Evolutionary conservation across 2,329 filamentous ascomycete species (phyloP).

Genomic region (Parastagonospora nodorum): DNA sequence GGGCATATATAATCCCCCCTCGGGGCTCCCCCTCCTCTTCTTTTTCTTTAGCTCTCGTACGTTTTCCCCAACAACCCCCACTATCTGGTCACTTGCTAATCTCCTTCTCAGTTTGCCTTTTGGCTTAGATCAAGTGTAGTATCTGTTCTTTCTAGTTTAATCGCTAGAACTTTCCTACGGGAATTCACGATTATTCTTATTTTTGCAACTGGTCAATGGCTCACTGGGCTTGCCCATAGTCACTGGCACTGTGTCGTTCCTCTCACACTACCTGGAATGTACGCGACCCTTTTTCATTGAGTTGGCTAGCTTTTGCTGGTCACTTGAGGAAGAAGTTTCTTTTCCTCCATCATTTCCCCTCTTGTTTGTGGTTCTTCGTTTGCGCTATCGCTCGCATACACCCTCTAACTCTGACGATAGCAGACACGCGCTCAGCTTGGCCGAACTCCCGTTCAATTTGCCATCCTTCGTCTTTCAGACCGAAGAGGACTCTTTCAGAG

Average conservation of each 20-base stretch:
- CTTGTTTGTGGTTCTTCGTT: too few relatives aligned
- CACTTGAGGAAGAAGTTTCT: slow-evolving; percentile 28
- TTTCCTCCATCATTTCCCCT: too few relatives aligned
- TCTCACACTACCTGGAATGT: slow-evolving; percentile 75
- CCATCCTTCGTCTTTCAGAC: too few relatives aligned
- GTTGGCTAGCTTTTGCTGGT: slow-evolving; percentile 16
- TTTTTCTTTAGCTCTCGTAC: too few relatives aligned
- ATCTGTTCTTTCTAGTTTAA: slow-evolving; percentile 98
- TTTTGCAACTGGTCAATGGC: slow-evolving; percentile 60
- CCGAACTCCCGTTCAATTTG: too few relatives aligned
- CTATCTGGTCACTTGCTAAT: neutral
- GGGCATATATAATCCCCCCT: too few relatives aligned
- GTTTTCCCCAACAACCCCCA: neutral
- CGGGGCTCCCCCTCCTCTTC: too few relatives aligned
- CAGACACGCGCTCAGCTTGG: too few relatives aligned
- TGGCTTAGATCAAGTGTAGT: slow-evolving; percentile 50
- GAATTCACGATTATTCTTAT: slow-evolving; percentile 77
- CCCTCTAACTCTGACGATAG: too few relatives aligned
- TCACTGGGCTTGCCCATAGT: slow-evolving; percentile 75
- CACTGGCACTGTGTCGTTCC: slow-evolving; percentile 70
- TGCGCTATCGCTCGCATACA: too few relatives aligned
- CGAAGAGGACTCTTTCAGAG: too few relatives aligned
- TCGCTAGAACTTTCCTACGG: slow-evolving; percentile 83
- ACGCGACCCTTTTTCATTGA: slow-evolving; percentile 58
- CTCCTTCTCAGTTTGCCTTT: slow-evolving; percentile 12